Base-by-base conservation (phyloP, 352 stramenopile genomes). In the Hyaloperonospora brassicae region DNA sequence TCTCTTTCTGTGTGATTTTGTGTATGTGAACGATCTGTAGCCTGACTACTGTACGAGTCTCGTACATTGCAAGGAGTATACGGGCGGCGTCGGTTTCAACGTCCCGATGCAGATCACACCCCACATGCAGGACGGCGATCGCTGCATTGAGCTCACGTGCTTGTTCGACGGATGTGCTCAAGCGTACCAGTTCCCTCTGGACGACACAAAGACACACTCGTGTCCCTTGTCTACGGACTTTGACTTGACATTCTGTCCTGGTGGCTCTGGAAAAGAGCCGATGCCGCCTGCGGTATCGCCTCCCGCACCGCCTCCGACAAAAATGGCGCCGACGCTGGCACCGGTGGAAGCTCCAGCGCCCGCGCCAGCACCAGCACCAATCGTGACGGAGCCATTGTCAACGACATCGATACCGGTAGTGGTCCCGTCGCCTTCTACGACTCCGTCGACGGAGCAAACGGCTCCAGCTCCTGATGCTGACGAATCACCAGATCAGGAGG, bases 181-280 rank as follows among this genome's bases (percentile, higher is more conserved):
- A 56, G 80, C 48, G 12, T 88, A 90, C 61, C 66, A 74, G 34
- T 86, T 59, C 50, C 80, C 80, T 21, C 83, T 79, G 61, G 73
- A 90, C 51, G 75, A 87, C 66, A 69, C 40, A 17, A 89, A 89
- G 73, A 89, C 79, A 24, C 76, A 85, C 61, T 57, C 54, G 34
- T 89, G 79, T 41, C 59, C 63, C 0, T 47, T 70, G 2, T 38
- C 34, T 17, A 82, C 71, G 36, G 63, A 85, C 62, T 85, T 82
- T 25, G 63, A 76, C 36, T 36, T 87, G 39, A 77, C 68, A n/a
- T 87, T 86, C 62, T 87, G 77, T 34, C 70, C 74, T 14, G 70
- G 72, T 41, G 68, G 70, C 10, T 58, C 52, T 12, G 70, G 70
- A 13, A 66, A 68, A 7, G 72, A 66, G 1, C 50, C 55, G 0